A percentile compares a stretch with the other conserved stretches of the same genome.
Evolutionary conservation across 768 basidiomycete species (phyloP).

Genomic region (Leccinum olivaceopallidum): DNA sequence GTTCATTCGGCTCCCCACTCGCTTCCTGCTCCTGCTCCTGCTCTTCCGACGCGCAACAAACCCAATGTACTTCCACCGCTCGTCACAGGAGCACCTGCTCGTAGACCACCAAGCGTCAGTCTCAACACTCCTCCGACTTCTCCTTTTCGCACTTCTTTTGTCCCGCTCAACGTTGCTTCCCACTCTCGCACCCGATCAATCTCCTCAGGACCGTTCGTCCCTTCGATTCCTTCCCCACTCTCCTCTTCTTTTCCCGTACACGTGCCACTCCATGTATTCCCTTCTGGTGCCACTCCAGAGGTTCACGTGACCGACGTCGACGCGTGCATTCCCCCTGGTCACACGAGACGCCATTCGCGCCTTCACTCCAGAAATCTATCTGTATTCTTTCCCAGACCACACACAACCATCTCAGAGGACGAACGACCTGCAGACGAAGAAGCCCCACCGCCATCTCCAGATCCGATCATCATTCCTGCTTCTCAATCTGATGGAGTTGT

Average conservation of each 20-base stretch:
- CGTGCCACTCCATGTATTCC: constrained; percentile 28
- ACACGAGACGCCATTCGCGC: constrained; percentile 56
- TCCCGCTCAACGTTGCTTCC: neutral
- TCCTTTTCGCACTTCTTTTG: constrained; percentile 31
- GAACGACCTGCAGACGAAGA: constrained; percentile 48
- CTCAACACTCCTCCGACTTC: constrained; percentile 32
- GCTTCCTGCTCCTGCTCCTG: constrained; percentile 20
- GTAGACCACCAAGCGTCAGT: constrained; percentile 25
- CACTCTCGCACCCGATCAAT: constrained; percentile 36
- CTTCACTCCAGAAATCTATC: constrained; percentile 92
- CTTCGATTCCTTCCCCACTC: constrained; percentile 30
- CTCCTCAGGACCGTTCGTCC: constrained; percentile 32
- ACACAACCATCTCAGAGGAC: constrained; percentile 68
- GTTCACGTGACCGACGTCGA: constrained; percentile 17
- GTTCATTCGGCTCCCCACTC: constrained; percentile 28
- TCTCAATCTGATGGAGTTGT: constrained; percentile 37
- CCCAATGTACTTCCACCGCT: constrained; percentile 24
- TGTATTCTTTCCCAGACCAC: constrained; percentile 81
- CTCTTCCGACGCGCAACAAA: constrained; percentile 23
- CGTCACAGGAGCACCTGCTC: constrained; percentile 28
- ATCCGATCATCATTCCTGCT: constrained; percentile 41
- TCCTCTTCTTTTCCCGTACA: constrained; percentile 28
- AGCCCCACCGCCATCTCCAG: constrained; percentile 48
- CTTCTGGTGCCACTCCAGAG: constrained; percentile 23
- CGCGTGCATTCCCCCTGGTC: constrained; percentile 22